These are phyloP conservation scores for Condylostoma magnum DNA, from an alignment of 169 alveolate species.

Conservation along the genomic window DNA sequence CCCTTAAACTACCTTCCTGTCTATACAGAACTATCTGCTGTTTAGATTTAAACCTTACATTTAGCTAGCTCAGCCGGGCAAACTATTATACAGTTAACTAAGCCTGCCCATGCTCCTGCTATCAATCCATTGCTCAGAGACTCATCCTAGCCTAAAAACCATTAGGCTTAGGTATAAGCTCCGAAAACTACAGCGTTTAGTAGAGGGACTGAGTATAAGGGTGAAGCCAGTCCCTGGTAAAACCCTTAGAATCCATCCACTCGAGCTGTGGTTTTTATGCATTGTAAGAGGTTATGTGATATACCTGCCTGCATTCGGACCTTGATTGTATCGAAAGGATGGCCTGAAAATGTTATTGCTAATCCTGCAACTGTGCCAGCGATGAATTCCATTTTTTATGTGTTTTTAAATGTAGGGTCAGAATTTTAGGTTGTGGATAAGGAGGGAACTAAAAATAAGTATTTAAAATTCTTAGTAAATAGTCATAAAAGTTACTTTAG, in stretches of 20 bases:
- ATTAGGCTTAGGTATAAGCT: slow-evolving; percentile 36
- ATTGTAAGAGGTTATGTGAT: background rate
- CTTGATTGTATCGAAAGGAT: slow-evolving; percentile 67
- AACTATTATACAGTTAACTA: slow-evolving; percentile 56
- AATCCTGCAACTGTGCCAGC: slow-evolving; percentile 59
- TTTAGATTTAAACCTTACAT: slow-evolving; percentile 52
- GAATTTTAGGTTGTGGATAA: no score
- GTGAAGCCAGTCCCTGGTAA: slow-evolving; percentile 65
- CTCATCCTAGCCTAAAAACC: slow-evolving; percentile 28
- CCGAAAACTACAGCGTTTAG: slow-evolving; percentile 73
- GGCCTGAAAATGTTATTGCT: slow-evolving; percentile 48
- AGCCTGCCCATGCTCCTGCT: slow-evolving; percentile 69
- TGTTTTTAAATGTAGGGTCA: background rate
- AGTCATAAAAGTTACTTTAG: no score
- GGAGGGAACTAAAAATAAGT: no score
- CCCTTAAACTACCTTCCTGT: slow-evolving; percentile 40
- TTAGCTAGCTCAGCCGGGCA: slow-evolving; percentile 75
- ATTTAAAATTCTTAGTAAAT: no score
- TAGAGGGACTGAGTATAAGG: slow-evolving; percentile 66
- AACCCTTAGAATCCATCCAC: slow-evolving; percentile 57
- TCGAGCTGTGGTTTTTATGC: slow-evolving; percentile 26
- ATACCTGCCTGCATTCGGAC: slow-evolving; percentile 54
- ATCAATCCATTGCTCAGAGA: slow-evolving; percentile 46
- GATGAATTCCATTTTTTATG: slow-evolving; percentile 36
- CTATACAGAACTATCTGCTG: slow-evolving; percentile 19